Base-by-base conservation (phyloP, 192 early-diverging fungal genomes). In the Backusella tarrabulga region DNA sequence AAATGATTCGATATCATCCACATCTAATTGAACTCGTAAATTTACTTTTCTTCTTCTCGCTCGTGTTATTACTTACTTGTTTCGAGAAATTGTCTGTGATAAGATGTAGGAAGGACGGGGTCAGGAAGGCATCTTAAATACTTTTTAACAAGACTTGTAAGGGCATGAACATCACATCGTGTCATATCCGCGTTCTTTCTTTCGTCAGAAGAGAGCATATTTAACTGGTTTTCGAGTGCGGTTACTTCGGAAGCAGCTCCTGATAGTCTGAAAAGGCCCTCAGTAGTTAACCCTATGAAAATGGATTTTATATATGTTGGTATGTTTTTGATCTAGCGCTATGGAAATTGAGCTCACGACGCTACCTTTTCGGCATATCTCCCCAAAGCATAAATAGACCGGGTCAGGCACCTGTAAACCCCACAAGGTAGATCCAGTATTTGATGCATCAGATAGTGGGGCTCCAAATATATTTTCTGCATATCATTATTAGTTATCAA, bases 81-180 rank as follows among this genome's bases (percentile, higher is more conserved):
- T 26, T 38, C 21, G 29, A 77, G 60, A 56, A 78, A 82, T n/a
- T 42, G 73, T 3, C 71, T 36, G 29, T 82, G 80, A 68, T 41
- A 75, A 19, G 70, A 52, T 3, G 35, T 41, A 42, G 81, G 81
- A 14, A 83, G 77, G 26, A 79, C 77, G 14, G 81, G 77, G 3
- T 79, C 77, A 14, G 81, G 81, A 34, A 83, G 52, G 8, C 56
- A 26, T 23, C 77, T 75, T 35, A 83, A 40, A 66, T 83, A 83
- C 71, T 79, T 76, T 38, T 83, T 83, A 21, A 83, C 67, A 12
- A 83, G 63, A 40, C 77, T 79, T n/a, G 77, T 77, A 40, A 83
- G 73, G 14, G 81, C 35, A 63, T 83, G 81, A 23, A 79, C 79
- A 42, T 83, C 77, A n/a, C 73, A 76, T 32, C 63, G 14, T 8